Conservation (phyloP, 192 early-diverging fungal species). For the Backusella sp. region DNA sequence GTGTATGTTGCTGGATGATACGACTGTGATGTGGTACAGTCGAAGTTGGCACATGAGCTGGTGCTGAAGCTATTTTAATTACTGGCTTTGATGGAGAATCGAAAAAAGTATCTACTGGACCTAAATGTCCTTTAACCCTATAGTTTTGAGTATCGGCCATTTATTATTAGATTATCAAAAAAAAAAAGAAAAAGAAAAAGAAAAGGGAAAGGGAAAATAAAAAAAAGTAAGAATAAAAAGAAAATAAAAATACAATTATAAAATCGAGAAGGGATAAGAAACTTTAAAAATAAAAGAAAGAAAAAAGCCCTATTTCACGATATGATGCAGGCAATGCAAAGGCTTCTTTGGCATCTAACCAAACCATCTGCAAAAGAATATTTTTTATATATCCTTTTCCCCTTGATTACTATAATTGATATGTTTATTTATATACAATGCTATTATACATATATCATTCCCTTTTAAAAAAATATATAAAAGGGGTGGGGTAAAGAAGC, state of each 20-base stretch:
- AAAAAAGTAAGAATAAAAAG: background rate
- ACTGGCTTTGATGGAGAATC: background rate
- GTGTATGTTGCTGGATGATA: background rate
- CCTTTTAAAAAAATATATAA: background rate
- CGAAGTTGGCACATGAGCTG: background rate
- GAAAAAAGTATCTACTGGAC: background rate
- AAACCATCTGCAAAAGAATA: conserved; percentile 8
- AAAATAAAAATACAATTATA: background rate
- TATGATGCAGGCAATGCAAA: conserved; percentile 2
- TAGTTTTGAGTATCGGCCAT: background rate
- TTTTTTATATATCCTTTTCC: background rate
- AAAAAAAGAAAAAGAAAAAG: background rate
- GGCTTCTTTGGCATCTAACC: conserved; percentile 10
- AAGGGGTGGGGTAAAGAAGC: background rate
- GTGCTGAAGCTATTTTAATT: background rate
- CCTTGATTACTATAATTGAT: background rate
- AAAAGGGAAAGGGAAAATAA: background rate
- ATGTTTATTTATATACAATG: conserved; percentile 2
- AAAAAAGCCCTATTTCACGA: background rate
- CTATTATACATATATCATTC: background rate
- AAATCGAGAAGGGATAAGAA: background rate
- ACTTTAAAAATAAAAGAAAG: background rate
- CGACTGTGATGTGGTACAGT: background rate
- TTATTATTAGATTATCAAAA: background rate
- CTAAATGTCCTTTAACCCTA: background rate